Base-by-base conservation (phyloP, 2,329 filamentous ascomycete species). In the Trichoderma brevicompactum region DNA sequence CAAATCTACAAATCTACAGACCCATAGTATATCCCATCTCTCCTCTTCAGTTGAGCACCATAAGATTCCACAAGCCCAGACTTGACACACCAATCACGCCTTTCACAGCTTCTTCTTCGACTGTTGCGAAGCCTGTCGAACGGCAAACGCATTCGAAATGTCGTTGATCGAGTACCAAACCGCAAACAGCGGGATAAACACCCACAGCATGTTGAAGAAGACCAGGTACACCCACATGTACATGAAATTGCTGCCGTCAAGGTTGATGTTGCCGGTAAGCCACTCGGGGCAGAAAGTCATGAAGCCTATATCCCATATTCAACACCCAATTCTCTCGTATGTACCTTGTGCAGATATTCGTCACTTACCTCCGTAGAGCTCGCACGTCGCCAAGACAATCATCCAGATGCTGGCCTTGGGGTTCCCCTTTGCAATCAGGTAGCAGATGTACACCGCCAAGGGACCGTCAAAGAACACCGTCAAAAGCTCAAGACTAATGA, bases 261-360 rank as follows among this genome's bases (percentile, higher is more conserved):
- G 82, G 72, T 88, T 89, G 68, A 82, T 72, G 73, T 83, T 89
- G 59, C 82, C 83, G 2, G 82, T 85, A 12, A 90, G 77, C 88
- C 88, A 90, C 76, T 90, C 88, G 12, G 88, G 88, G 75, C 84
- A 87, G 73, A 90, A 90, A 0, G 88, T 90, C 85, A 90, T 89
- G 77, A 87, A 90, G 17, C 87, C 85, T 86, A 2, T 32, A 0
- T 32, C 17, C 15, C 34, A n/a, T 7, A 5, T 19, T 40, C 23
- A 28, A 5, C 23, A 40, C 34, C 36, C 17, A 3, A 48, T 17
- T 36, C 3, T 36, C 3, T 3, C 12, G 9, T 15, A 10, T 15
- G 7, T 17, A 3, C 2, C n/a, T 17, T 15, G 2, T 19, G 13
- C 12, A 9, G 19, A 5, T 15, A 28, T 43, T 7, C 13, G 12